These are phyloP conservation scores for Casuarina glauca DNA, from an alignment of 306 rosid species.

Conservation along the genomic window DNA sequence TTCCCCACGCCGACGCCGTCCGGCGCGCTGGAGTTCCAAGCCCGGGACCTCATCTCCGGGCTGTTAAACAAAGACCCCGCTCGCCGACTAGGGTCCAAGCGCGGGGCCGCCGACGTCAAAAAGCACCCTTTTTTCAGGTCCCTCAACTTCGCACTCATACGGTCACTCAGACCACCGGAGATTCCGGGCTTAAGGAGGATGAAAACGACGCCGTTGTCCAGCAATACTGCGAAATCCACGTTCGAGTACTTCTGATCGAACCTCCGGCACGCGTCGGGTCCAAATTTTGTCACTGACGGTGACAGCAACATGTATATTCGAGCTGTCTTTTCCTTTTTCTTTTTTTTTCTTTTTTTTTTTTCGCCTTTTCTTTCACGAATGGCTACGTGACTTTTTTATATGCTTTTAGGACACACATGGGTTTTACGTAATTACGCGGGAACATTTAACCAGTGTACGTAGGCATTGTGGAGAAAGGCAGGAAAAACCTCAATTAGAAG, in stretches of 20 bases:
- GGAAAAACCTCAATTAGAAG: no score
- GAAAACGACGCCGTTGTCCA: slow-evolving; percentile 46
- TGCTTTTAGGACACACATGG: not conserved
- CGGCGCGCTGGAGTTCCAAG: slow-evolving; percentile 65
- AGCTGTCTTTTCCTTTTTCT: slow-evolving; percentile 29
- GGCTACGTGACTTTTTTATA: slow-evolving; percentile 24
- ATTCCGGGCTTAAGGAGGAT: slow-evolving; percentile 44
- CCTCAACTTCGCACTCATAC: slow-evolving; percentile 64
- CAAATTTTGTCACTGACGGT: slow-evolving; percentile 49
- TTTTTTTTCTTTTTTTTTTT: not conserved
- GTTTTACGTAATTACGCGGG: not conserved
- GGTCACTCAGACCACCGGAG: slow-evolving; percentile 75
- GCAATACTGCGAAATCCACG: slow-evolving; percentile 27
- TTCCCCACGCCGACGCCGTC: slow-evolving; percentile 57
- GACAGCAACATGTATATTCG: slow-evolving; percentile 56
- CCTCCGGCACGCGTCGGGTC: slow-evolving; percentile 48
- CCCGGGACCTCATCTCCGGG: slow-evolving; percentile 59
- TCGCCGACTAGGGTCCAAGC: slow-evolving; percentile 79
- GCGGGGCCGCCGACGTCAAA: slow-evolving; percentile 90
- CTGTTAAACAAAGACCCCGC: slow-evolving; percentile 70
- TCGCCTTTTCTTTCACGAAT: slow-evolving; percentile 2
- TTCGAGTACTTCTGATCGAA: slow-evolving; percentile 53
- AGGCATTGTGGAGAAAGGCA: no score
- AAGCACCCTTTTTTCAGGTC: slow-evolving; percentile 72
- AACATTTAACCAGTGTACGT: not conserved